Evolutionary conservation across 2,329 filamentous ascomycete genomes (phyloP), one percentile per base, ranked within the genome.

Genomic region (Aquanectria penicillioides): DNA sequence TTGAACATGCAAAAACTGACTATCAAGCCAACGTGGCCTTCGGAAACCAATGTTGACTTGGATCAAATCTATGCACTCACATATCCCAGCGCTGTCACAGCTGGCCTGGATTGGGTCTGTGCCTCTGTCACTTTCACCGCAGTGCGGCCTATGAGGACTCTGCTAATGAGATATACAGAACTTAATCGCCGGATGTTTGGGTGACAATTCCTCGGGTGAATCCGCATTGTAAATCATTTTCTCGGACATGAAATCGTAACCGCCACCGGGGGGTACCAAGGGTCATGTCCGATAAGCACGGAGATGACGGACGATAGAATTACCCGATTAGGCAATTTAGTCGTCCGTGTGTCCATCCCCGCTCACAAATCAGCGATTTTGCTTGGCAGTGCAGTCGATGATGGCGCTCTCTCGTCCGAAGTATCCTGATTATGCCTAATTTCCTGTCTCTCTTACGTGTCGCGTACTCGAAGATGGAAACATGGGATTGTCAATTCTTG

Each of bases 271-370:
- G 29, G 41, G 11, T 23, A 15, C 9, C n/a, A 37, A 15, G 38
- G 51, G 13, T 44, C 23, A 4, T 13, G 13, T 36, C 44, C 41
- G 13, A 18, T 37, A 12, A 10, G n/a, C 22, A n/a, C 57, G 56
- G 63, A 44, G 2, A 26, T 38, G 17, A 46, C 63, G 63, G 63
- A 23, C 15, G 6, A 52, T 25, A 51, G 3, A 2, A 17, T 65
- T 65, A 11, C 60, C 20, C 2, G 6, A 53, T 63, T 64, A 1
- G 60, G 63, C 10, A 66, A 61, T 11, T 6, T 2, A 9, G 34
- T 51, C 28, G 3, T 59, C 63, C 62, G 33, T 36, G n/a, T n/a
- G n/a, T n/a, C 15, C n/a, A 18, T 13, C 15, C 8, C 33, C 8
- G 3, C 33, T 15, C n/a, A 36, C 33, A 8, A 36, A 17, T n/a